Conservation (phyloP, 2,329 filamentous ascomycete genomes). For the Aplosporella prunicola region DNA sequence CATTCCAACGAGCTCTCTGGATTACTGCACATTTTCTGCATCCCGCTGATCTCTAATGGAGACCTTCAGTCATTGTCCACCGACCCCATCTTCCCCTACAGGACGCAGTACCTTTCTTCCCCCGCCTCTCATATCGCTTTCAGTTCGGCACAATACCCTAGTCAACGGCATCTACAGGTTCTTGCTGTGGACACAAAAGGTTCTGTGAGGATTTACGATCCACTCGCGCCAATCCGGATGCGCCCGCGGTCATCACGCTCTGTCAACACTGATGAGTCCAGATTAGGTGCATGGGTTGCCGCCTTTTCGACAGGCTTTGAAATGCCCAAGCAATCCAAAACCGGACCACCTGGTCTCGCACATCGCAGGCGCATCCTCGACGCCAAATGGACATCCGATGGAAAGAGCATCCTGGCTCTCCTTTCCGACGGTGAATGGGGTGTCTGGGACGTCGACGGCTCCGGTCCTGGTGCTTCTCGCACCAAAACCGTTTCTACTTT, state of each 20-base stretch:
- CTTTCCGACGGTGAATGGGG: slow-evolving; percentile 45
- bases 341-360: slow-evolving; percentile 22
- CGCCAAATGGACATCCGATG: slow-evolving; percentile 39
- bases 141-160: slow-evolving; percentile 44
- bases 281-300: slow-evolving; percentile 20
- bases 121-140: slow-evolving; percentile 45
- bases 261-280: slow-evolving; percentile 10
- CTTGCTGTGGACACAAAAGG: slow-evolving; percentile 48
- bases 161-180: slow-evolving; percentile 44
- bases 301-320: slow-evolving; percentile 27
- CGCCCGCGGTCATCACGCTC: slow-evolving; percentile 15
- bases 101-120: slow-evolving; percentile 39
- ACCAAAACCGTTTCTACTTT: slow-evolving; percentile 19
- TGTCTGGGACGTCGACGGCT: slow-evolving; percentile 38
- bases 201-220: slow-evolving; percentile 49
- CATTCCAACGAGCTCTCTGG: slow-evolving; percentile 32
- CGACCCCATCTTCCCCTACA: slow-evolving; percentile 33
- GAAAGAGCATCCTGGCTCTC: slow-evolving; percentile 37
- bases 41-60: slow-evolving; percentile 24
- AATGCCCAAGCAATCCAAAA: slow-evolving; percentile 17
- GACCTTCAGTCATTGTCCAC: slow-evolving; percentile 28
- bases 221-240: slow-evolving; percentile 30
- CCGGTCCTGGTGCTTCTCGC: slow-evolving; percentile 22
- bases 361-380: slow-evolving; percentile 40
- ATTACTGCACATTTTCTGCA: slow-evolving; percentile 32